Percentiles rank a stretch among this genome's conserved stretches.
These are phyloP conservation scores for Cinnamomum chago DNA, from an alignment of 164 flowering plant species.

Conservation along the genomic window DNA sequence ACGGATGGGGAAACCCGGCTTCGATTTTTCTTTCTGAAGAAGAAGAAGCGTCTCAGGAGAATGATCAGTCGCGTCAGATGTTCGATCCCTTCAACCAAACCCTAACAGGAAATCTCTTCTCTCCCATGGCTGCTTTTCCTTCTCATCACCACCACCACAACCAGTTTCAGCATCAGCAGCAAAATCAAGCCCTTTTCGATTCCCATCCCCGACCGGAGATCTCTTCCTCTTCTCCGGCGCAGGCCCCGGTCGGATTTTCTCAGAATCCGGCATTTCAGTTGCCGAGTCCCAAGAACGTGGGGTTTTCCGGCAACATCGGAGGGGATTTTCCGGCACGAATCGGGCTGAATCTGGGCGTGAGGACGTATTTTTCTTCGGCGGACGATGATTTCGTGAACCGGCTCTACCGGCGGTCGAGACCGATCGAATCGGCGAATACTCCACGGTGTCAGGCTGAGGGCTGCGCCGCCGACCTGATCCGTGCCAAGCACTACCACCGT, in stretches of 20 bases:
- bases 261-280: not conserved
- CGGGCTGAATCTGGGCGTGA: constrained; percentile 74
- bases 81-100: constrained; percentile 39
- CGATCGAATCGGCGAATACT: constrained; percentile 29
- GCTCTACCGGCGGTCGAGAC: constrained; percentile 62
- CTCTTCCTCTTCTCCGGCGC: not conserved
- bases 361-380: constrained; percentile 65
- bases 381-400: constrained; percentile 74
- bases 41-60: constrained; percentile 16
- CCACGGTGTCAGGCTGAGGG: constrained; percentile 92
- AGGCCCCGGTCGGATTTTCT: not conserved
- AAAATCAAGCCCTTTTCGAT: constrained; percentile 14
- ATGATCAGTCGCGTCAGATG: constrained; percentile 35
- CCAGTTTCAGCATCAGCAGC: constrained; percentile 1
- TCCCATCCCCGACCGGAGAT: not conserved
- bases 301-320: constrained; percentile 14
- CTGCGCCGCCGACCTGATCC: constrained; percentile 68
- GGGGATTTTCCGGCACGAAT: constrained; percentile 40
- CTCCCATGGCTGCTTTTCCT: constrained; percentile 10
- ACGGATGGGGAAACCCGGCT: constrained; percentile 63
- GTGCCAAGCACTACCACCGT: constrained; percentile 88
- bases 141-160: constrained; percentile 8
- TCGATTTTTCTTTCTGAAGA: constrained; percentile 40
- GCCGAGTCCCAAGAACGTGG: constrained; percentile 48
- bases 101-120: constrained; percentile 19